Evolutionary conservation across 108 stramenopile species (phyloP).

Genomic region (Skeletonema tropicum): DNA sequence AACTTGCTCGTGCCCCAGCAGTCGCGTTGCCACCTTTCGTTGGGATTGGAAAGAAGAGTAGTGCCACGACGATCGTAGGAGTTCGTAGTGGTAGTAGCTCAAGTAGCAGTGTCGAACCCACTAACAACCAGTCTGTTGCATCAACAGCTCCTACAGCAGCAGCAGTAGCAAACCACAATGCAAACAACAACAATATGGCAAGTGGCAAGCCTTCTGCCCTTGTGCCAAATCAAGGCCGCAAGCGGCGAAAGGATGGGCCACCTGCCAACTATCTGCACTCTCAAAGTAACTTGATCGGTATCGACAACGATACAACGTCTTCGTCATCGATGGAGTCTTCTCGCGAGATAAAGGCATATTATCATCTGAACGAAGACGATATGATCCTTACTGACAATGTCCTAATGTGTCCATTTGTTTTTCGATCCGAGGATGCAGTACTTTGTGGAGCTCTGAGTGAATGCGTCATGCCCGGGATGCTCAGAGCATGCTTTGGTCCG

Average conservation of each 20-base stretch:
- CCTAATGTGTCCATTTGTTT: slow-evolving; percentile 84
- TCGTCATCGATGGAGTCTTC: slow-evolving; percentile 16
- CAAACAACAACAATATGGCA: background rate
- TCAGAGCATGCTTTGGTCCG: slow-evolving; percentile 67
- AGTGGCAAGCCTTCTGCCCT: background rate
- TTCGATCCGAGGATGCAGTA: slow-evolving; percentile 80
- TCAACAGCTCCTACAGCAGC: background rate
- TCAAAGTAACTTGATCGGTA: slow-evolving; percentile 31
- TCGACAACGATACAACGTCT: slow-evolving; percentile 34
- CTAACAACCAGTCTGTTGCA: background rate
- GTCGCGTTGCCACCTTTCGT: slow-evolving; percentile 78
- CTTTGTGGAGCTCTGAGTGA: slow-evolving; percentile 77
- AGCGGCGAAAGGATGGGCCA: background rate
- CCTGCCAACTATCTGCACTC: background rate
- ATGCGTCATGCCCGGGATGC: slow-evolving; percentile 83
- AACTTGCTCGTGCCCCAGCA: slow-evolving; percentile 66
- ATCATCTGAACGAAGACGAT: slow-evolving; percentile 84
- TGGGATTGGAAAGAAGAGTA: slow-evolving; percentile 70
- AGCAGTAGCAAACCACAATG: background rate
- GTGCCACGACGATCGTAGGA: background rate
- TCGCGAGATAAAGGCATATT: slow-evolving; percentile 54
- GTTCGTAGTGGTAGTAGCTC: slow-evolving; percentile 2
- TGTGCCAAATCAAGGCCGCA: background rate
- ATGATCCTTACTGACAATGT: slow-evolving; percentile 77
- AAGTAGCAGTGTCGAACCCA: background rate